Evolutionary conservation across 352 stramenopile genomes (phyloP).

Genomic region (Blastocystis sp.): DNA sequence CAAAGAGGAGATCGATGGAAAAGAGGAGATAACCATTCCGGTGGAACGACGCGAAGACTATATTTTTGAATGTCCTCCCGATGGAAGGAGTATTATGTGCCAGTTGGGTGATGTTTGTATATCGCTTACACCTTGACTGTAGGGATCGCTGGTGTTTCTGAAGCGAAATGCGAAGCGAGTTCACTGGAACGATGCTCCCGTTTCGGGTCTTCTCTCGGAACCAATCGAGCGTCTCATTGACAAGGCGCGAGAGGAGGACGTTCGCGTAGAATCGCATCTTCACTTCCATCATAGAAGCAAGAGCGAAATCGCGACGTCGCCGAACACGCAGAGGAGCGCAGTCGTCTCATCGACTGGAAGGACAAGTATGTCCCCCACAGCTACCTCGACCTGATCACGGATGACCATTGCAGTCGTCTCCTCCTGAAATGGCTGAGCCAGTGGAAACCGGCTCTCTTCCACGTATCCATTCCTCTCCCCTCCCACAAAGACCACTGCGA

Average conservation of each 20-base stretch:
- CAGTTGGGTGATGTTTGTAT: constrained; percentile 3
- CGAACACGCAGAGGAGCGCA: not conserved
- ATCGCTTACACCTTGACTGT: not conserved
- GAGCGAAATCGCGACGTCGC: not conserved
- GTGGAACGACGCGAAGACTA: not conserved
- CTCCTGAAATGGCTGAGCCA: constrained; percentile 40
- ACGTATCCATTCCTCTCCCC: not conserved
- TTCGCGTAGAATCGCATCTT: not conserved
- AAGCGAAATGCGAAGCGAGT: too few species aligned
- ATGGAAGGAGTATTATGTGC: not conserved
- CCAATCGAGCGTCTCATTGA: constrained; percentile 44
- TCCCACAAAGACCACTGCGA: not conserved
- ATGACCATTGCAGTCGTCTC: constrained; percentile 6
- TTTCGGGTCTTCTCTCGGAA: not conserved
- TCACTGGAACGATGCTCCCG: not conserved
- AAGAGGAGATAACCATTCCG: not conserved
- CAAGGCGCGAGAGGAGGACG: not conserved
- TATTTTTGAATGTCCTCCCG: constrained; percentile 12
- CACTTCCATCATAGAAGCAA: not conserved
- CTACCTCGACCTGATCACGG: constrained; percentile 24
- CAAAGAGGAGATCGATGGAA: not conserved
- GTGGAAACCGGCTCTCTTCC: constrained; percentile 43
- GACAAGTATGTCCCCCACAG: not conserved
- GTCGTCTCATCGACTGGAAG: not conserved
- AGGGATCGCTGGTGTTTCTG: constrained; percentile 43